Conservation (phyloP, 192 early-diverging fungal species). For the Allomyces macrogynus region DNA sequence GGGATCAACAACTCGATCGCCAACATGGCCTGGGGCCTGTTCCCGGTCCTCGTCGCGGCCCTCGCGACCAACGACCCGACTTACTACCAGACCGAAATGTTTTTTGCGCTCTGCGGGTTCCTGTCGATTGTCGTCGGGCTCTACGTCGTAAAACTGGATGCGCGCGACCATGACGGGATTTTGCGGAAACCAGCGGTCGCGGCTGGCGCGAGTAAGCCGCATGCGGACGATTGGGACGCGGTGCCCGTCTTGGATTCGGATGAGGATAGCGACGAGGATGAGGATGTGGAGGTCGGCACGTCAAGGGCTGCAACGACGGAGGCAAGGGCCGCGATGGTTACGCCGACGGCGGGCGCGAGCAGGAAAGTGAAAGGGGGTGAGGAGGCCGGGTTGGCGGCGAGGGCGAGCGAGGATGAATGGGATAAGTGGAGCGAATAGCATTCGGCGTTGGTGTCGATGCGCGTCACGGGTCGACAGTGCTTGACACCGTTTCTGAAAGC, state of each 20-base stretch:
- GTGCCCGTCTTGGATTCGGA: neutral
- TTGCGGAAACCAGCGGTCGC: neutral
- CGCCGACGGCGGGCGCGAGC: too few relatives aligned
- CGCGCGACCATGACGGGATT: neutral
- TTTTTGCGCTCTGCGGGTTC: neutral
- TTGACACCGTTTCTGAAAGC: too few relatives aligned
- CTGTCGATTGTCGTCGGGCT: neutral
- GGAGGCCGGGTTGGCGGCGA: too few relatives aligned
- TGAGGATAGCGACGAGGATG: neutral
- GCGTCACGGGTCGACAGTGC: too few relatives aligned
- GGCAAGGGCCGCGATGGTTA: too few relatives aligned
- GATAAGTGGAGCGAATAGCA: too few relatives aligned
- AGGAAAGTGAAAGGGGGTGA: too few relatives aligned
- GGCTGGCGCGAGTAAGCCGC: neutral
- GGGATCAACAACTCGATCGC: conserved; percentile 24
- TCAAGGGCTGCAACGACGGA: too few relatives aligned
- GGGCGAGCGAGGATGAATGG: too few relatives aligned
- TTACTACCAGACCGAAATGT: conserved; percentile 11
- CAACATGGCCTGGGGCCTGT: conserved; percentile 26
- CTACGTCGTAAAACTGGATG: neutral
- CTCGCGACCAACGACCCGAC: conserved; percentile 19
- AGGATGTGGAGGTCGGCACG: too few relatives aligned
- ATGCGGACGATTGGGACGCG: neutral
- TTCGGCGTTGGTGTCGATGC: too few relatives aligned
- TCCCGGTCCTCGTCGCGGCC: conserved; percentile 31